Evolutionary conservation across 768 basidiomycete genomes (phyloP), one percentile per base, ranked within the genome.

Genomic region (Agaricus sinodeliciosus): DNA sequence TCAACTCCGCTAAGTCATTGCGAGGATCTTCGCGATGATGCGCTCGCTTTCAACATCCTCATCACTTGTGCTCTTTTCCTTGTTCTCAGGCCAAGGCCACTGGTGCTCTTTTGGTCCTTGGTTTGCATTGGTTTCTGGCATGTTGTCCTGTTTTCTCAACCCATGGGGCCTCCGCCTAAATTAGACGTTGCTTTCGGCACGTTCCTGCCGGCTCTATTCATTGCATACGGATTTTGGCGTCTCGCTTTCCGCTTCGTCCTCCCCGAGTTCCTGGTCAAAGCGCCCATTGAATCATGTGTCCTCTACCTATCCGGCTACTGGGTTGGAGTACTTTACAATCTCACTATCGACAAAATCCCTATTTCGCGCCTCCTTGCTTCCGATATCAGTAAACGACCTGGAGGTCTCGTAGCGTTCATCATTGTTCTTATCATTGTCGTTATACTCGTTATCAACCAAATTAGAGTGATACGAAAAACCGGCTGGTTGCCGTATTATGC

Each of bases 111-210:
- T 66, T 89, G 87, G 85, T 83, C 76, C 60, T 71, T 90, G n/a
- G 80, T 88, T 5, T 88, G 81, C 69, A 86, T 89, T 42, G 87
- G 90, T 1, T 93, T 80, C 64, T 94, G 91, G 90, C 90, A 94
- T 58, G 73, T 90, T 49, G 72, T 80, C 0, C 76, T 94, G 37
- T 91, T 90, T 60, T 87, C 87, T 8, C 85, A 92, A 60, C 85
- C 86, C 5, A 78, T 70, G 43, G 74, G 72, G 1, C 74, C 73
- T 5, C 85, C 87, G 34, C 90, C 92, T 4, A 75, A 77, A 25
- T 67, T 93, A 51, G 80, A 85, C 51, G 70, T 72, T n/a, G 87
- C 81, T 5, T 91, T 94, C 58, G 79, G 77, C 27, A 77, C 79
- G 4, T 94, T 94, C 69, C 73, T 94, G 8, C 90, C 91, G 0